A percentile compares a stretch with the other conserved stretches of the same genome.
Conservation (phyloP, 768 basidiomycete genomes). For the Megacollybia marginata region DNA sequence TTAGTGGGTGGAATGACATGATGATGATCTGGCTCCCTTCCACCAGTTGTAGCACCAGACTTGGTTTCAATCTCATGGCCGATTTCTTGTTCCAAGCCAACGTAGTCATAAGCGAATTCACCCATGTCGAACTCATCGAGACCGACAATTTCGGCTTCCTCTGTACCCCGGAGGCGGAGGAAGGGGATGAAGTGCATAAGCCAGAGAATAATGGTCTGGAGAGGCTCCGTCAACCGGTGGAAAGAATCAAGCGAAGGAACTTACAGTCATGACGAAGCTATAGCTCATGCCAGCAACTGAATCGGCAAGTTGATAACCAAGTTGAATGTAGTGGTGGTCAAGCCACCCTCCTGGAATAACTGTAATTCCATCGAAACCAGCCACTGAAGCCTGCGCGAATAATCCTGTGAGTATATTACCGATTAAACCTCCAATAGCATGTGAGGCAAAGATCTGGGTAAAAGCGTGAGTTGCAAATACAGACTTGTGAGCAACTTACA, state of each 20-base stretch:
- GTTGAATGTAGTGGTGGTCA: slow-evolving; percentile 72
- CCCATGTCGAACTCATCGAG: slow-evolving; percentile 89
- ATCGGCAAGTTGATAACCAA: slow-evolving; percentile 81
- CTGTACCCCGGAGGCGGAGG: slow-evolving; percentile 58
- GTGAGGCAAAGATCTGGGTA: slow-evolving; percentile 79
- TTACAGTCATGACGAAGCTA: slow-evolving; percentile 70
- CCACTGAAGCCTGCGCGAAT: slow-evolving; percentile 78
- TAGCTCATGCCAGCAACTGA: slow-evolving; percentile 58
- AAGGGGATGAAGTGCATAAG: slow-evolving; percentile 84
- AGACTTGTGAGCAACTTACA: slow-evolving; percentile 30
- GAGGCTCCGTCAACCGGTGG: background rate
- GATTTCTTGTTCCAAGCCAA: slow-evolving; percentile 60
- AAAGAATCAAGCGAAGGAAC: slow-evolving; percentile 13
- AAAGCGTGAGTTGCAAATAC: background rate
- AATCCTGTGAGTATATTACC: slow-evolving; percentile 83
- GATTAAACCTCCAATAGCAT: slow-evolving; percentile 69
- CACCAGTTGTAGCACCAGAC: slow-evolving; percentile 16
- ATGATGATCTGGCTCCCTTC: slow-evolving; percentile 26
- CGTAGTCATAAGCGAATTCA: slow-evolving; percentile 85
- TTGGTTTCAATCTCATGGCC: slow-evolving; percentile 25
- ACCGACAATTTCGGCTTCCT: slow-evolving; percentile 69
- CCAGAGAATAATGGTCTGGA: slow-evolving; percentile 75
- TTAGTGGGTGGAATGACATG: background rate
- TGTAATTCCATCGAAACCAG: slow-evolving; percentile 70
- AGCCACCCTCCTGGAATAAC: slow-evolving; percentile 80